These are phyloP conservation scores for Blastobotrys indianensis DNA, from an alignment of 1,139 yeast genomes.

Conservation along the genomic window DNA sequence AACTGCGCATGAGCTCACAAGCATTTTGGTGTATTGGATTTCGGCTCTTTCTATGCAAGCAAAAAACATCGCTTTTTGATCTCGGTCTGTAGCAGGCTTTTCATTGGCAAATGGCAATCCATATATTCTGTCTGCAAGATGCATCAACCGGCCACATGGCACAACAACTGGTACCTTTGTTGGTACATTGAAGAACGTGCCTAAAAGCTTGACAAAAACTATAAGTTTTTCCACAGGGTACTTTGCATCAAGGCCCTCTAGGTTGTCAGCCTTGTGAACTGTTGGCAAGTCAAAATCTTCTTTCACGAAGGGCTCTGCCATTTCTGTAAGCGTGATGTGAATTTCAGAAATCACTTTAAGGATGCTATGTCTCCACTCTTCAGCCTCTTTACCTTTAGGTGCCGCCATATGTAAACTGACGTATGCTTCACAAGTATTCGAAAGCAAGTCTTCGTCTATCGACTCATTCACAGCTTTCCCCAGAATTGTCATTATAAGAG, in stretches of 20 bases:
- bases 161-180: constrained; percentile 27
- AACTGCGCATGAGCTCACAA: constrained; percentile 15
- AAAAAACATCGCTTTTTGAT: constrained; percentile 18
- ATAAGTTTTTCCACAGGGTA: constrained; percentile 15
- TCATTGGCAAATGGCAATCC: constrained; percentile 19
- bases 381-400: constrained; percentile 39
- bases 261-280: neutral
- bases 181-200: constrained; percentile 22
- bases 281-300: constrained; percentile 18
- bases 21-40: constrained; percentile 16
- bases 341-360: constrained; percentile 23
- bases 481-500: constrained; percentile 35
- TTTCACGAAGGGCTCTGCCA: constrained; percentile 18
- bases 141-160: constrained; percentile 27
- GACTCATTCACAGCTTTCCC: constrained; percentile 9
- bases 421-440: constrained; percentile 43
- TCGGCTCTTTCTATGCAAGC: constrained; percentile 22
- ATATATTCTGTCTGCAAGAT: constrained; percentile 25
- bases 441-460: constrained; percentile 38
- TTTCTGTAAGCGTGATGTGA: constrained; percentile 18
- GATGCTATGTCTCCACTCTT: constrained; percentile 32
- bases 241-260: neutral
- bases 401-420: constrained; percentile 61
- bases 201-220: constrained; percentile 22
- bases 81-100: constrained; percentile 18